Percentiles rank a stretch among this genome's conserved stretches.
Evolutionary conservation across 805 yeast species (phyloP).

Genomic region (Barnettozyma siamensis): DNA sequence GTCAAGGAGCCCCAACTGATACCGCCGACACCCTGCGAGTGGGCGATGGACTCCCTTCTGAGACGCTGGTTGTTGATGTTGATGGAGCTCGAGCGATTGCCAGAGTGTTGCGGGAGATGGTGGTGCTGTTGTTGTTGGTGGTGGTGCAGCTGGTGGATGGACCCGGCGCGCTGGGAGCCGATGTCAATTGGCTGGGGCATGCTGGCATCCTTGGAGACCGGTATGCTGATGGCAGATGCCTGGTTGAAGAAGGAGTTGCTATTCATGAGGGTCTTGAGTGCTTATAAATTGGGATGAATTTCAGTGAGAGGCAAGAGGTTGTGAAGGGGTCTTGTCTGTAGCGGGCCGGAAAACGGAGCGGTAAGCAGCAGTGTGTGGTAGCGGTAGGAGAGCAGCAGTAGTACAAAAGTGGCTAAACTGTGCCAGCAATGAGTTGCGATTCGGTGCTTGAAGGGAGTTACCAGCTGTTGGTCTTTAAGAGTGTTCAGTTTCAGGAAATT

Average conservation of each 20-base stretch:
- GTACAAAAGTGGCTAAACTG: too few relatives aligned
- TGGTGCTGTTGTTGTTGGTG: conserved; percentile 15
- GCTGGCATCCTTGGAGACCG: conserved; percentile 17
- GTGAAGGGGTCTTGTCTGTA: too few relatives aligned
- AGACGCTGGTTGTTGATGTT: conserved; percentile 38
- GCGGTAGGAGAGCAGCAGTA: too few relatives aligned
- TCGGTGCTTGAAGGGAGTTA: too few relatives aligned
- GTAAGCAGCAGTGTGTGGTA: too few relatives aligned
- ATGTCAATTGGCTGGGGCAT: conserved; percentile 34
- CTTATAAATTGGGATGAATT: not conserved
- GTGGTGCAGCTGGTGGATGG: conserved; percentile 13
- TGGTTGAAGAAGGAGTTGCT: conserved; percentile 18
- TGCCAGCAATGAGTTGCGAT: too few relatives aligned
- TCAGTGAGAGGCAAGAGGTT: not conserved
- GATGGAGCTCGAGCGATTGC: conserved; percentile 17
- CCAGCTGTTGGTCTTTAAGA: not conserved
- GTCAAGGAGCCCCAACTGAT: conserved; percentile 95
- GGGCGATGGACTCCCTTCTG: conserved; percentile 88
- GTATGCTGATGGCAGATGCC: conserved; percentile 29
- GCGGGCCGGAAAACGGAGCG: too few relatives aligned
- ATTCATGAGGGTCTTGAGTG: conserved; percentile 11
- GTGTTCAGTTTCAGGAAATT: not conserved
- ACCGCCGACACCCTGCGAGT: conserved; percentile 97
- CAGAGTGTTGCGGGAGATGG: conserved; percentile 1
- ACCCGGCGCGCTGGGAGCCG: conserved; percentile 27